Percentiles rank a stretch among this genome's conserved stretches.
Evolutionary conservation across 1,284 basidiomycete genomes (phyloP).

Genomic region (Puccinia sorghi): DNA sequence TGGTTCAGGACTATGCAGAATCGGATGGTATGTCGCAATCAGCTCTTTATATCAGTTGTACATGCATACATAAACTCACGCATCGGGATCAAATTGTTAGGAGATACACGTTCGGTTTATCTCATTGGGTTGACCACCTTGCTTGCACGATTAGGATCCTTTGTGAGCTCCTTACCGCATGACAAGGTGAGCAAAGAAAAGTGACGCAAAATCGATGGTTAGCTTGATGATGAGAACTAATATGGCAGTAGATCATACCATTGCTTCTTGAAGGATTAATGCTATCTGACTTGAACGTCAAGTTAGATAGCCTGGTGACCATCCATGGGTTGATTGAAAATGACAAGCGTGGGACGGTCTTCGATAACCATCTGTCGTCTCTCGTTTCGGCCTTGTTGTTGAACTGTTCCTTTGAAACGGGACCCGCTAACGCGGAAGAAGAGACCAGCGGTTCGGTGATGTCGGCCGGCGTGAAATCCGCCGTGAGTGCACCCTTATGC

Average conservation of each 20-base stretch:
- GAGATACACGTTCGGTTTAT: conserved; percentile 66
- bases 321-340: conserved; percentile 71
- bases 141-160: conserved; percentile 25
- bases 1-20: conserved; percentile 64
- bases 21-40: conserved; percentile 53
- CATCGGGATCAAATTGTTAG: conserved; percentile 55
- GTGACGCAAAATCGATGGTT: background rate
- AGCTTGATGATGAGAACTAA: background rate
- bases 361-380: conserved; percentile 71
- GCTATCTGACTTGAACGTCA: conserved; percentile 71
- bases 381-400: conserved; percentile 72
- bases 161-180: conserved; percentile 6
- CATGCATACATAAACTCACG: background rate
- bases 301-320: conserved; percentile 76
- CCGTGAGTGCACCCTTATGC: background rate
- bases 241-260: conserved; percentile 70
- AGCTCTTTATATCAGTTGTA: background rate
- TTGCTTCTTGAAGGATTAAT: conserved; percentile 81
- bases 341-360: conserved; percentile 62
- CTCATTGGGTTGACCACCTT: conserved; percentile 81
- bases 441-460: background rate
- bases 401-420: conserved; percentile 60
- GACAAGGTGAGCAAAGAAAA: conserved; percentile 22
- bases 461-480: background rate
- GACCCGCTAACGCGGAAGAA: conserved; percentile 9